Conservation (phyloP, 2,329 filamentous ascomycete species). For the Hymenoscyphus repandus region DNA sequence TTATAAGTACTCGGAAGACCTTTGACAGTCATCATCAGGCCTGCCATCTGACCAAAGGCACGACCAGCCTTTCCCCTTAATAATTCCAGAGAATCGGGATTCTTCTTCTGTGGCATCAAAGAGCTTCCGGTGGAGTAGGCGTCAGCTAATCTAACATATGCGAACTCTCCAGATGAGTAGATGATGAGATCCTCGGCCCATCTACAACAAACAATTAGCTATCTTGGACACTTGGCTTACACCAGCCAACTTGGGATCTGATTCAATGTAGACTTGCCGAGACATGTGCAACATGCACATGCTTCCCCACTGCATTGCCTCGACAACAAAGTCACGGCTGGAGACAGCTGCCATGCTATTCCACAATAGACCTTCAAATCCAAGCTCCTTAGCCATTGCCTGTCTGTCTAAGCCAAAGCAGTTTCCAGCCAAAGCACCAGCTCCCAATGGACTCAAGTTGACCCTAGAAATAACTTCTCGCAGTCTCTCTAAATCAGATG, state of each 20-base stretch:
- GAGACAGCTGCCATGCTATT: constrained; percentile 70
- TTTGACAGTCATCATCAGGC: constrained; percentile 66
- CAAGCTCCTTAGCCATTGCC: constrained; percentile 72
- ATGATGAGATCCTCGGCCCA: constrained; percentile 86
- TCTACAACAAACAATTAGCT: constrained; percentile 28
- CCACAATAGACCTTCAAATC: constrained; percentile 68
- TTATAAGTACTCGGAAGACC: constrained; percentile 66
- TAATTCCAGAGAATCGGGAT: constrained; percentile 67
- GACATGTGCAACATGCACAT: constrained; percentile 77
- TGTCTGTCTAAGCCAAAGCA: constrained; percentile 77
- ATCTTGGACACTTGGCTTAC: neutral
- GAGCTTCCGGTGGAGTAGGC: constrained; percentile 70
- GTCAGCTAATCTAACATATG: constrained; percentile 70
- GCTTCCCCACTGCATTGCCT: constrained; percentile 74
- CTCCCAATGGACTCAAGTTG: constrained; percentile 47
- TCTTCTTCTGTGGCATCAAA: constrained; percentile 63
- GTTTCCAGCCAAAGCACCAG: constrained; percentile 68
- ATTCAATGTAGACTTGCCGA: constrained; percentile 31
- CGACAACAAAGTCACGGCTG: constrained; percentile 68
- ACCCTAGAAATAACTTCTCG: constrained; percentile 69
- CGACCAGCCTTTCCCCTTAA: constrained; percentile 73
- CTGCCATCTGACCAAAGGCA: constrained; percentile 76
- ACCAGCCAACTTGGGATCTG: neutral
- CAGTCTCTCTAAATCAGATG: constrained; percentile 70
- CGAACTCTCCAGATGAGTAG: constrained; percentile 65